Evolutionary conservation across 257 asterid genomes (phyloP), one percentile per base, ranked within the genome.

Genomic region (Primulina eburnea): DNA sequence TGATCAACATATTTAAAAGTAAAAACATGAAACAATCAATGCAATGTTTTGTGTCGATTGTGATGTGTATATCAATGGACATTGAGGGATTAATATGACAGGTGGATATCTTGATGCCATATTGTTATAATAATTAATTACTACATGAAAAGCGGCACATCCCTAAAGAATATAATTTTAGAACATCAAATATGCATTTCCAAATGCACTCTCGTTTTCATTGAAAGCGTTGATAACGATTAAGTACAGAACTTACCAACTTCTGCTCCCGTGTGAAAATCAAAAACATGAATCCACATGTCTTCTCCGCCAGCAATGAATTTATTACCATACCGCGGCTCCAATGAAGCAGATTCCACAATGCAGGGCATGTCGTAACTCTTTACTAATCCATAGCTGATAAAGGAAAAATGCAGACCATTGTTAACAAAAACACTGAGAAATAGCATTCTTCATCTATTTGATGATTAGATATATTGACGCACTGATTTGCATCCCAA

Each of bases 401-500:
- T 62, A 64, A 52, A 28, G 14, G n/a, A 75, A 59, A 50, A 7
- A 38, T 32, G 68, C 29, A 62, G 24, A 56, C 8, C 21, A 58
- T 57, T 21, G 33, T 34, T 35, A 5, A 61, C 47, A 11, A 73
- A 69, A 56, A n/a, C 52, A 34, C 17, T 29, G 12, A 24, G 16
- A 8, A 69, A 35, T 20, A 73, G 62, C 7, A 40, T 29, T 26
- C 28, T 43, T 40, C 28, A 0, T 38, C 29, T 60, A 76, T n/a
- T 64, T 32, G 14, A 24, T 26, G 29, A 40, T 37, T 21, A 8
- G 38, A 58, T n/a, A 52, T 14, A 55, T 7, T 7, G 34, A 76
- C 90, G 2, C 84, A 93, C 97, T 91, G 97, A 78, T 94, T 94
- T 68, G 97, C 97, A 68, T 94, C 99, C 97, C 96, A 94, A 77